Percentiles rank a stretch among this genome's conserved stretches.
Conservation (phyloP, 148 eudicot genomes). For the Cornus controversa region DNA sequence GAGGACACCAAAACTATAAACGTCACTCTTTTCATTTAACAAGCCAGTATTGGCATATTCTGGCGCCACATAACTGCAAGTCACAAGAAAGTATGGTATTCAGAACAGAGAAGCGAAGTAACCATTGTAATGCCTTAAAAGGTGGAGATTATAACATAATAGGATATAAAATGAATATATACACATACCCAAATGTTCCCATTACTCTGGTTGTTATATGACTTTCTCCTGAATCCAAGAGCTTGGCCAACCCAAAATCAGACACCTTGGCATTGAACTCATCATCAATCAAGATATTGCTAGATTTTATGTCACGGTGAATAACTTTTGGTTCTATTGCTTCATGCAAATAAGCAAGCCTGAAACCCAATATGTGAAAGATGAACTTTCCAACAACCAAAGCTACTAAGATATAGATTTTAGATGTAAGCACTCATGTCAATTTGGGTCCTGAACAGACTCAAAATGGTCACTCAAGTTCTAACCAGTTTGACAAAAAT, state of each 20-base stretch:
- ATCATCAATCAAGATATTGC: constrained; percentile 80
- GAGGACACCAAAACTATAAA: constrained; percentile 86
- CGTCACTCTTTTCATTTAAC: constrained; percentile 85
- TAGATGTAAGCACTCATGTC: background rate
- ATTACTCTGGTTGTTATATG: constrained; percentile 86
- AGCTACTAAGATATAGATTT: background rate
- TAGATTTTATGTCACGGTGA: constrained; percentile 89
- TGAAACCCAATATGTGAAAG: constrained; percentile 27
- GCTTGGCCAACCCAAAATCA: constrained; percentile 94
- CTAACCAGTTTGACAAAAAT: background rate
- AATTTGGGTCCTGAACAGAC: too few species aligned
- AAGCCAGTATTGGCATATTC: constrained; percentile 91
- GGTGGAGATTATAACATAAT: background rate
- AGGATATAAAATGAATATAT: constrained; percentile 1
- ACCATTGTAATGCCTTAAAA: background rate
- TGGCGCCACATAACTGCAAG: constrained; percentile 82
- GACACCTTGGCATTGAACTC: constrained; percentile 85
- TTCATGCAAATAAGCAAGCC: constrained; percentile 93
- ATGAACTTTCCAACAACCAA: background rate
- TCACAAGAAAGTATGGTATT: constrained; percentile 1
- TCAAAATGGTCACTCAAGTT: background rate
- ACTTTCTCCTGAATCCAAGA: constrained; percentile 87
- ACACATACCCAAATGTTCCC: constrained; percentile 90
- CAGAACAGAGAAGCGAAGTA: background rate
- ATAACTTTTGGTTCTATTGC: constrained; percentile 90